These are phyloP conservation scores for Tilletiopsis washingtonensis DNA, from an alignment of 1,284 basidiomycete genomes.

Conservation along the genomic window DNA sequence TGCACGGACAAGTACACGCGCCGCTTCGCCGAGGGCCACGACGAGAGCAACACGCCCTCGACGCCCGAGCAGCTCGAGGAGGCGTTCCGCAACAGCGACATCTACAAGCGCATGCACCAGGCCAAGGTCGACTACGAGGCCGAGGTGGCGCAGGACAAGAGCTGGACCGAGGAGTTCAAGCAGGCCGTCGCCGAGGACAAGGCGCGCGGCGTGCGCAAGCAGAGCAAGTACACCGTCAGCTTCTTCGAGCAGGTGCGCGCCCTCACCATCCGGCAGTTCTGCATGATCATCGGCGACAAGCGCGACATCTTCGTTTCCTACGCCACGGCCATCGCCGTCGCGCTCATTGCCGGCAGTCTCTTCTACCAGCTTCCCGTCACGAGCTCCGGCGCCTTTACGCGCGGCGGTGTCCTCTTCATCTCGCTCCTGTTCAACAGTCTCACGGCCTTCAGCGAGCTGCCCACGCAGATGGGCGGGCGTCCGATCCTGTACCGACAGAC, in stretches of 20 bases:
- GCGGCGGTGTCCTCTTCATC: slow-evolving; percentile 50
- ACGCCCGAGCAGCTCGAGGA: slow-evolving; percentile 65
- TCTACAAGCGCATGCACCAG: slow-evolving; percentile 53
- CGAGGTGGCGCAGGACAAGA: slow-evolving; percentile 59
- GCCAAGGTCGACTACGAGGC: slow-evolving; percentile 58
- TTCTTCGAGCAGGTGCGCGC: slow-evolving; percentile 51
- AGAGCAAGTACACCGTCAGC: slow-evolving; percentile 77
- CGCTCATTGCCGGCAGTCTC: slow-evolving; percentile 72
- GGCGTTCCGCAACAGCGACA: slow-evolving; percentile 59
- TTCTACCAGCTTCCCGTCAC: slow-evolving; percentile 52
- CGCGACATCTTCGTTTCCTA: slow-evolving; percentile 60
- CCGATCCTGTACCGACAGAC: slow-evolving; percentile 29
- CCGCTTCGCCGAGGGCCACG: slow-evolving; percentile 61
- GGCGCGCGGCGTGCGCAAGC: slow-evolving; percentile 70
- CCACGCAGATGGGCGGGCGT: slow-evolving; percentile 29
- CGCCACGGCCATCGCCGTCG: slow-evolving; percentile 52
- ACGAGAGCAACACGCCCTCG: slow-evolving; percentile 61
- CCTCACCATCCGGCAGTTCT: slow-evolving; percentile 67
- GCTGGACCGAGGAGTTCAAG: slow-evolving; percentile 59
- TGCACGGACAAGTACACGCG: slow-evolving; percentile 33
- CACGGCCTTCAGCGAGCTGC: slow-evolving; percentile 47
- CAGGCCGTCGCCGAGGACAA: slow-evolving; percentile 69
- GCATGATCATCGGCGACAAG: slow-evolving; percentile 68
- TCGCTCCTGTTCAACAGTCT: slow-evolving; percentile 49
- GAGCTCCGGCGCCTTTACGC: slow-evolving; percentile 29